These are phyloP conservation scores for Trifolium subterraneum DNA, from an alignment of 306 rosid species.

Conservation along the genomic window DNA sequence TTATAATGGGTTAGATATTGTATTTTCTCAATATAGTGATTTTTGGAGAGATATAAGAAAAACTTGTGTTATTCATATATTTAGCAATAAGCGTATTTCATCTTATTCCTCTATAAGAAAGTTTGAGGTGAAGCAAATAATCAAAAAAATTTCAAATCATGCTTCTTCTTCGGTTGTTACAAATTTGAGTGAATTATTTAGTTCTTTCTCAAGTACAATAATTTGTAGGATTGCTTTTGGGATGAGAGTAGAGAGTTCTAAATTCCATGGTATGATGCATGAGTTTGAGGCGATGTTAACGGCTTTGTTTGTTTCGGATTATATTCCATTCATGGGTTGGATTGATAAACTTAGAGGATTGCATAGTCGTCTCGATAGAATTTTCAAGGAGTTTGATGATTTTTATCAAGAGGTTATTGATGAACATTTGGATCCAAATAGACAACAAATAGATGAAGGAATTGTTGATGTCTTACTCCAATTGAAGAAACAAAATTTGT, in stretches of 20 bases:
- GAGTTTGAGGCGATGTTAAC: constrained; percentile 22
- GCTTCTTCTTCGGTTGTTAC: background rate
- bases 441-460: background rate
- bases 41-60: constrained; percentile 57
- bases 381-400: constrained; percentile 35
- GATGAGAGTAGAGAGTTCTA: constrained; percentile 25
- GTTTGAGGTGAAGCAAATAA: constrained; percentile 7
- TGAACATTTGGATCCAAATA: constrained; percentile 34
- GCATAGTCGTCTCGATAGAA: constrained; percentile 28
- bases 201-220: constrained; percentile 27
- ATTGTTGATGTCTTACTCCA: constrained; percentile 42
- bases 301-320: constrained; percentile 38
- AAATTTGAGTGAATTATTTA: constrained; percentile 32
- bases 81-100: constrained; percentile 40
- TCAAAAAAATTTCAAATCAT: constrained; percentile 7
- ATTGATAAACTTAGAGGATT: constrained; percentile 46
- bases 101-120: constrained; percentile 5
- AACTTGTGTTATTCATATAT: constrained; percentile 42
- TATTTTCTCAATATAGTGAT: constrained; percentile 42
- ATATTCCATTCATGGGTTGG: constrained; percentile 50
- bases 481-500: background rate
- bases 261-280: constrained; percentile 38
- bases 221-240: constrained; percentile 54
- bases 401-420: constrained; percentile 51
- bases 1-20: constrained; percentile 46